These are phyloP conservation scores for Colletotrichum sp. DNA, from an alignment of 2,329 filamentous ascomycete species.

Conservation along the genomic window DNA sequence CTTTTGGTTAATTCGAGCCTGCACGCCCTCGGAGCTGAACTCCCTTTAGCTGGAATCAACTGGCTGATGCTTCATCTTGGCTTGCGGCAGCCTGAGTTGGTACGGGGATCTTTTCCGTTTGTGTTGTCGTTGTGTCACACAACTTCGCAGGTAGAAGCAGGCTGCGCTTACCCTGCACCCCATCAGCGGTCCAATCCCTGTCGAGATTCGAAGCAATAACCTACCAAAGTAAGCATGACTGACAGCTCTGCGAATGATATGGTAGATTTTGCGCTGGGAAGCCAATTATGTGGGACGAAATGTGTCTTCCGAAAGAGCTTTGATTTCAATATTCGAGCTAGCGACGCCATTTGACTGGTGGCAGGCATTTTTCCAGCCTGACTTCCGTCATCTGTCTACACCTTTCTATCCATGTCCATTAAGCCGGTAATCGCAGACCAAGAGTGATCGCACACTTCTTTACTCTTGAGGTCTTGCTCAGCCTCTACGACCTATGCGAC, in stretches of 20 bases:
- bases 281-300: too few species aligned
- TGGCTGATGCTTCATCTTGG: neutral
- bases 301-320: too few species aligned
- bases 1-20: neutral
- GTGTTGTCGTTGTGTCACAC: neutral
- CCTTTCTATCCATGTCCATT: too few species aligned
- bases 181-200: neutral
- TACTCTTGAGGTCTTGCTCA: neutral
- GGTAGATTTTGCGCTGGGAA: too few species aligned
- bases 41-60: fast-evolving
- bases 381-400: too few species aligned
- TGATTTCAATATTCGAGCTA: too few species aligned
- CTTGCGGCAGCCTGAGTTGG: fast-evolving
- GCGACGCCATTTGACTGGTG: too few species aligned
- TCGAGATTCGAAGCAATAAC: fast-evolving
- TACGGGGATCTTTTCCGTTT: neutral
- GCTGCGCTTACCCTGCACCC: neutral
- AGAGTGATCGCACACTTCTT: neutral
- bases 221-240: neutral
- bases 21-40: fast-evolving
- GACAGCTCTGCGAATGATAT: neutral
- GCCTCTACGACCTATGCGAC: neutral
- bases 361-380: too few species aligned
- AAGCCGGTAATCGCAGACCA: neutral
- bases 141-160: neutral